phyloP scores from a whole-genome alignment of 257 asterid genomes.

The Misopates orontium region DNA sequence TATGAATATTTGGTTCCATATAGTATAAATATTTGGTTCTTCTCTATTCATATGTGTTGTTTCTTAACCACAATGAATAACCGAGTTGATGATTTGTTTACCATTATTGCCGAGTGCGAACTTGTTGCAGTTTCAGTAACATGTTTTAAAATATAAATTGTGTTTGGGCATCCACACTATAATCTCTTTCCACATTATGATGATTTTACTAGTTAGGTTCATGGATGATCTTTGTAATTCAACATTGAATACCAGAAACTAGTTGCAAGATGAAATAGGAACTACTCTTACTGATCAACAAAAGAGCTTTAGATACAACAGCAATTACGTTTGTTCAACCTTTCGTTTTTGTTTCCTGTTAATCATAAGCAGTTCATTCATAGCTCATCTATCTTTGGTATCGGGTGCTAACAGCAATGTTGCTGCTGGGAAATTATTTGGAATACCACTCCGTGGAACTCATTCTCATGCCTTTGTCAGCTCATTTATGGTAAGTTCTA shows the following conservation, averaged over 20 bases:
- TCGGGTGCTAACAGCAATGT: conserved; percentile 74
- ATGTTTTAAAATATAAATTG: conserved; percentile 4
- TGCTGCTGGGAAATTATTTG: conserved; percentile 96
- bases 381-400: conserved; percentile 26
- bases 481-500: conserved; percentile 79
- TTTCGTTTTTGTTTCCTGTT: conserved; percentile 6
- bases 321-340: conserved; percentile 7
- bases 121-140: not conserved
- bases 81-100: not conserved
- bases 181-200: not conserved
- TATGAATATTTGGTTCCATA: not conserved
- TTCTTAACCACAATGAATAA: not conserved
- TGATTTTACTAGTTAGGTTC: conserved; percentile 25
- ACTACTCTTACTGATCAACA: conserved; percentile 12
- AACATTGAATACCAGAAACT: not conserved
- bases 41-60: not conserved
- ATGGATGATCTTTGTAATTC: conserved; percentile 17
- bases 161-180: not conserved
- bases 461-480: conserved; percentile 99
- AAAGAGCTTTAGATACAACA: conserved; percentile 7
- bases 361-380: conserved; percentile 12
- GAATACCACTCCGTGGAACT: conserved; percentile 98
- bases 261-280: not conserved
- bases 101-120: conserved; percentile 9
- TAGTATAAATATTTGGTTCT: not conserved